These are phyloP conservation scores for Colletotrichum simmondsii DNA, from an alignment of 2,329 filamentous ascomycete genomes.

Conservation along the genomic window DNA sequence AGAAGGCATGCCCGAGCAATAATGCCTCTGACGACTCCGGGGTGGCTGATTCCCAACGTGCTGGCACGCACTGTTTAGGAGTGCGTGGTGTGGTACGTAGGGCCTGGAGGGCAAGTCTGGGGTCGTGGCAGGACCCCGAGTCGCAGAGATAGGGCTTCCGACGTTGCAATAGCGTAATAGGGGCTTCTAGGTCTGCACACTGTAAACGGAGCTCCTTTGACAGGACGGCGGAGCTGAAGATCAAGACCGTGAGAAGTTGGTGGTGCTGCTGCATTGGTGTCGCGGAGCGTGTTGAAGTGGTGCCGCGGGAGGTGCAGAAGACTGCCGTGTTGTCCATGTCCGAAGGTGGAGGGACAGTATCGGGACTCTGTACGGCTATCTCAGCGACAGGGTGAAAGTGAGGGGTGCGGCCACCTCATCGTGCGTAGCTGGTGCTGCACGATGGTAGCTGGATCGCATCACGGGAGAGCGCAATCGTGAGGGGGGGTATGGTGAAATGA, in stretches of 20 bases:
- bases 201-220: constrained; percentile 5
- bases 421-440: constrained; percentile 16
- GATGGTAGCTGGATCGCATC: constrained; percentile 12
- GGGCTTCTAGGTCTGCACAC: background rate
- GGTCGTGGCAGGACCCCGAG: background rate
- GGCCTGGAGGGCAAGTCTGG: background rate
- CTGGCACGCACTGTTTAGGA: background rate
- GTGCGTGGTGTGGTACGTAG: background rate
- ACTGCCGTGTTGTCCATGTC: background rate
- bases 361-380: no score
- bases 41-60: constrained; percentile 16
- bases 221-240: background rate
- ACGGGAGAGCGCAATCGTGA: constrained; percentile 15
- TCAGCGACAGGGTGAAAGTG: background rate
- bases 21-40: background rate
- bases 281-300: background rate
- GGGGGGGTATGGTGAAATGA: constrained; percentile 28
- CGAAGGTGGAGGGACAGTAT: background rate
- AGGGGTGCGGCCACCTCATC: constrained; percentile 20
- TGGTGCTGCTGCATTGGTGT: background rate
- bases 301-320: background rate
- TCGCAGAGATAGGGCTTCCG: background rate
- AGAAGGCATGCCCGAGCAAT: background rate
- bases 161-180: constrained; percentile 12
- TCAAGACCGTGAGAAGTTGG: background rate